Percentiles rank a stretch among this genome's conserved stretches.
Evolutionary conservation across 495 filamentous ascomycete species (phyloP).

Genomic region (Aspergillus bridgeri): DNA sequence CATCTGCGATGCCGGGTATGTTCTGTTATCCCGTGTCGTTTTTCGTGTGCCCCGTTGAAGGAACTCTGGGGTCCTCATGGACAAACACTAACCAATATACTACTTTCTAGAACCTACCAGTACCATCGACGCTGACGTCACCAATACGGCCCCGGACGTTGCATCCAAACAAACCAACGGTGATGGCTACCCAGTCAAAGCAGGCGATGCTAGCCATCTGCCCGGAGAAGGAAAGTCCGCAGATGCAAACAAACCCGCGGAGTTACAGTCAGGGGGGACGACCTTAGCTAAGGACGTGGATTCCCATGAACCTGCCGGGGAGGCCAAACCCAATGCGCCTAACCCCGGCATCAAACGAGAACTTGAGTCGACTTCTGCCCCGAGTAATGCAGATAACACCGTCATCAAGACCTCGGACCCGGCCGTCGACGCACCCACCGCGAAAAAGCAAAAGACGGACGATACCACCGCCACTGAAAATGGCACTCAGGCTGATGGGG

Average conservation of each 20-base stretch:
- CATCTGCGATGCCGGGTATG: constrained; percentile 24
- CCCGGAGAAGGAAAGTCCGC: constrained; percentile 11
- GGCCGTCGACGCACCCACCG: constrained; percentile 11
- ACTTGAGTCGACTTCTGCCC: constrained; percentile 19
- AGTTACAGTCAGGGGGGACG: constrained; percentile 10
- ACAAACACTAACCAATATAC: neutral
- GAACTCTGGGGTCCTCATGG: neutral
- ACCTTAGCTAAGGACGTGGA: constrained; percentile 2
- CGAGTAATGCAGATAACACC: constrained; percentile 14
- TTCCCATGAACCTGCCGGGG: neutral
- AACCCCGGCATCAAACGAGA: constrained; percentile 32
- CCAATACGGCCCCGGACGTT: constrained; percentile 1
- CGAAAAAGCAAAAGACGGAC: constrained; percentile 33
- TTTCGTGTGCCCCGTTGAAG: neutral
- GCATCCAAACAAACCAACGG: constrained; percentile 10
- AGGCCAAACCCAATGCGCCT: constrained; percentile 14
- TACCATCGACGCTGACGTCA: constrained; percentile 1
- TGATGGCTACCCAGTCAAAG: constrained; percentile 4
- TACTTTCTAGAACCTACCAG: constrained; percentile 1
- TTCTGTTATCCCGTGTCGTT: neutral
- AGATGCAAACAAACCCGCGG: constrained; percentile 11
- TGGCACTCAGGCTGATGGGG: constrained; percentile 14
- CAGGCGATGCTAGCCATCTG: neutral
- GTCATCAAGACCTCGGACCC: constrained; percentile 8
- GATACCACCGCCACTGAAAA: constrained; percentile 14